Conservation (phyloP, 305 asterid species). For the Solanum hybrid region DNA sequence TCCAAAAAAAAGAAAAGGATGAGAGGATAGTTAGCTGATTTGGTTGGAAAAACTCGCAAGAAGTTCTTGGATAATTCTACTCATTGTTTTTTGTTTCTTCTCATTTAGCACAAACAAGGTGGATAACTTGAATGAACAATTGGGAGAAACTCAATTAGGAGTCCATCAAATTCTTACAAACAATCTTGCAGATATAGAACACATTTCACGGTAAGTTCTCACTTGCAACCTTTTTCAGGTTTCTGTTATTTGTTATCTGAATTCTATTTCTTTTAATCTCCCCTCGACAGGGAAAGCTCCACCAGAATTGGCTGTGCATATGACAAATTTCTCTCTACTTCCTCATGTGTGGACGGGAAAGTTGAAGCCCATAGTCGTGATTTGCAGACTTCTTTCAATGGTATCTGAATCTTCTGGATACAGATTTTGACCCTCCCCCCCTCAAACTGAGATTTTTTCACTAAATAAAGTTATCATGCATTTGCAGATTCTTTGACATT, state of each 20-base stretch:
- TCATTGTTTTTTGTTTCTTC: constrained; percentile 1
- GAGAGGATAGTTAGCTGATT: neutral
- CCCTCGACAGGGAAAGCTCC: constrained; percentile 34
- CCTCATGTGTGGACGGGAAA: constrained; percentile 33
- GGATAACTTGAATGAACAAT: constrained; percentile 33
- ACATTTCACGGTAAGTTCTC: constrained; percentile 39
- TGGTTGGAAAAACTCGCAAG: neutral
- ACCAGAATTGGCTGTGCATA: constrained; percentile 33
- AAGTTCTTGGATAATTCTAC: neutral
- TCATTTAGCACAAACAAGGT: constrained; percentile 39
- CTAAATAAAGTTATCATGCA: neutral
- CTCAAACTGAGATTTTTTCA: neutral
- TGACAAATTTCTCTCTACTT: constrained; percentile 34
- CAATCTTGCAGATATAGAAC: constrained; percentile 33
- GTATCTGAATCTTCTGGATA: constrained; percentile 23
- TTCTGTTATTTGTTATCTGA: neutral
- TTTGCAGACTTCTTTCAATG: constrained; percentile 32
- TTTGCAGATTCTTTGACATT: constrained; percentile 47
- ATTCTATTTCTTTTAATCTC: neutral
- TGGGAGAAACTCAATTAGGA: constrained; percentile 40
- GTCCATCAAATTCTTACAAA: constrained; percentile 20
- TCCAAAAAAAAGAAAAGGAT: neutral
- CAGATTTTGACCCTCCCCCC: neutral
- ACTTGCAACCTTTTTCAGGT: neutral
- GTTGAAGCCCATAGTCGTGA: constrained; percentile 22